Conservation (phyloP, 1,284 basidiomycete species). For the Filobasidium uniguttulatum region DNA sequence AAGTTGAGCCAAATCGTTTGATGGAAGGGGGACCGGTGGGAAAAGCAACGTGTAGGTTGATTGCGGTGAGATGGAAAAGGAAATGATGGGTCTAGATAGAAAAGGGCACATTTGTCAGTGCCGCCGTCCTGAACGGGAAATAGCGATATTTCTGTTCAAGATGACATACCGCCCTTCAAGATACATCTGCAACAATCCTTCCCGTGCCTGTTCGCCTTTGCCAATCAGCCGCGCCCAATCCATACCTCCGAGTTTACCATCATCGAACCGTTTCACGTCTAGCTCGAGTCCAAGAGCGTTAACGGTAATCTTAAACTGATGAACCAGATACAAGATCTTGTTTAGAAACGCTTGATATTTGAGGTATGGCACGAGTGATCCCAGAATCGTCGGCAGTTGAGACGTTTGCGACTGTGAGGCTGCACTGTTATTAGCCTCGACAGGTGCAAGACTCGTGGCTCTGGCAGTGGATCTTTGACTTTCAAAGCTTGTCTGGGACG, state of each 20-base stretch:
- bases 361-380: conserved; percentile 11
- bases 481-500: neutral
- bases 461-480: too few relatives aligned
- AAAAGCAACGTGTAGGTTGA: conserved; percentile 9
- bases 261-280: conserved; percentile 3
- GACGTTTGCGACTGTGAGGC: neutral
- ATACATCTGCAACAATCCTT: neutral
- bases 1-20: conserved; percentile 13
- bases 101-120: neutral
- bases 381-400: neutral
- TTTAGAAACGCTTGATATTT: conserved; percentile 13
- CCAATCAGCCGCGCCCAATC: conserved; percentile 9
- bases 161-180: conserved; percentile 4
- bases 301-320: neutral
- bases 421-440: neutral
- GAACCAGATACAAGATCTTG: conserved; percentile 3
- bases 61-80: conserved; percentile 6
- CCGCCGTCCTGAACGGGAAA: neutral
- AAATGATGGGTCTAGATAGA: conserved; percentile 6
- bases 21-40: conserved; percentile 4
- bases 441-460: neutral
- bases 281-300: conserved; percentile 2
- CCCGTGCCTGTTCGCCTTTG: neutral
- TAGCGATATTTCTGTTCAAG: neutral
- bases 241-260: conserved; percentile 10